Conservation (phyloP, 208 protist genomes). For the Trypanosoma theileri region DNA sequence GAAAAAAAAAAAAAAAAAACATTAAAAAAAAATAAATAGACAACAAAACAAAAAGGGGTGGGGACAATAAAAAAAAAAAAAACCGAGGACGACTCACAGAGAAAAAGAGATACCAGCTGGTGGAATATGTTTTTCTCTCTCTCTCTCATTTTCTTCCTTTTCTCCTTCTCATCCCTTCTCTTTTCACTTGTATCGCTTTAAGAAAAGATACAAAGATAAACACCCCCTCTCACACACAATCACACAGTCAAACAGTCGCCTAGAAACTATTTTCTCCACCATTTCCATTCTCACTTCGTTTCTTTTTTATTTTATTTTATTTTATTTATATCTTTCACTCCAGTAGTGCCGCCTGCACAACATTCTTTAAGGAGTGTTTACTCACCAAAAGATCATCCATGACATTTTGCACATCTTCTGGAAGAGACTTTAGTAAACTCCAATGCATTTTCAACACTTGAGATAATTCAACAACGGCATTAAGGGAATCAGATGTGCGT, state of each 20-base stretch:
- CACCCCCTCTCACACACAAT: no score
- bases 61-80: constrained; percentile 6
- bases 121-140: no score
- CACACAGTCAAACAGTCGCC: no score
- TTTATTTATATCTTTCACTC: constrained; percentile 8
- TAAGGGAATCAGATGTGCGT: constrained; percentile 15
- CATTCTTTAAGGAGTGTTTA: constrained; percentile 16
- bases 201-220: no score
- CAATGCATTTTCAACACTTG: constrained; percentile 8
- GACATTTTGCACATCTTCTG: background rate
- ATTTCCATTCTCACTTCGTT: constrained; percentile 7
- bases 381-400: constrained; percentile 21
- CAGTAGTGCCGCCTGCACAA: constrained; percentile 19
- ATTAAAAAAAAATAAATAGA: constrained; percentile 4
- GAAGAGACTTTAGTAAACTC: constrained; percentile 19
- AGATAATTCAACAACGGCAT: constrained; percentile 11
- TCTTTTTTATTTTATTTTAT: background rate
- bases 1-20: constrained; percentile 1
- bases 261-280: background rate
- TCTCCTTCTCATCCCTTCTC: no score
- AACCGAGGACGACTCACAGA: background rate
- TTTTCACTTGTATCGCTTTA: no score
- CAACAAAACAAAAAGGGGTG: constrained; percentile 3
- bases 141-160: no score
- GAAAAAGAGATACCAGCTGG: no score